Evolutionary conservation across 306 rosid species (phyloP), one percentile per base, ranked within the genome.

Genomic region (Cicer pinnatifidum): DNA sequence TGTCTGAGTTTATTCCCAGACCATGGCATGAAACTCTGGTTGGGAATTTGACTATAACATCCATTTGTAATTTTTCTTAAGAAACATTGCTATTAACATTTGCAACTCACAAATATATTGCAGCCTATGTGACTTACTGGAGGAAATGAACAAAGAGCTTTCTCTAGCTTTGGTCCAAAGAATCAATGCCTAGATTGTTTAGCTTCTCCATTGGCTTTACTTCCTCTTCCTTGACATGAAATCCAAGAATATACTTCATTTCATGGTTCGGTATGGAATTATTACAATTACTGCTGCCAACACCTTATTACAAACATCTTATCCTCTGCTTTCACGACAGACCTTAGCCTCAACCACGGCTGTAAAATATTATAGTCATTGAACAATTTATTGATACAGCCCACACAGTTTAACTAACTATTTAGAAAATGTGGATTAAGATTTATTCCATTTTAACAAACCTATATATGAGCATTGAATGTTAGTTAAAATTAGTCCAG

Each of bases 201-300:
- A n/a, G 69, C 62, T 73, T 67, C 72, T 43, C 71, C 47, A 69
- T 81, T 67, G 48, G 40, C 71, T 59, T 59, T 19, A 7, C 4
- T 40, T 10, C 37, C 74, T 68, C 39, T 83, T 82, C 72, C 91
- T 82, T 86, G 76, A 6, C 76, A 51, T 63, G 81, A 80, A 88
- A 82, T 86, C 80, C 47, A 88, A 85, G 96, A 83, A 88, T 90
- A 82, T 77, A 52, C 73, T 28, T 20, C 58, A 46, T 67, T 45
- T 39, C 80, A 33, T 71, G 47, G 11, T 75, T 45, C 13, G 1
- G 8, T 46, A n/a, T 19, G 2, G 53, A 70, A 13, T 48, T 43
- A 28, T 52, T 52, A 50, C 17, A 5, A 11, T 5, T 58, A 58
- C 41, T 33, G 33, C 65, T 33, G 11, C n/a, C 13, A 11, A 28